phyloP scores from a whole-genome alignment of 768 basidiomycete genomes.

The Rhodosporidiobolus sp. region DNA sequence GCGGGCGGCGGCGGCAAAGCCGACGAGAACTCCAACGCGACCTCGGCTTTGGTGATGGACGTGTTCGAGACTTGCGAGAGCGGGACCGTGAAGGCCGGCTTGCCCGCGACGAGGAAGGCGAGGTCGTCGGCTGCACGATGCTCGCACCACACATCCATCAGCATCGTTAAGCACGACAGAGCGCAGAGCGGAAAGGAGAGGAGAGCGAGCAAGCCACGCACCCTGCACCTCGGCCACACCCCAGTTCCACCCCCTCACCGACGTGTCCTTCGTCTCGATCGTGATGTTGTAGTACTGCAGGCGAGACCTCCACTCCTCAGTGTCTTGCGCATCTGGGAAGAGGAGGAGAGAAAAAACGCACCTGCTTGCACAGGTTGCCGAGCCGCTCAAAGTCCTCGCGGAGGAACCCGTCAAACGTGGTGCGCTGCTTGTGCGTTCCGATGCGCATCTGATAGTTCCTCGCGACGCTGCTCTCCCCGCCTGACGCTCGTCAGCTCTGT shows the following conservation, averaged over 20 bases:
- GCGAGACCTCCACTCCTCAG: no score
- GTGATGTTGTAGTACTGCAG: conserved; percentile 71
- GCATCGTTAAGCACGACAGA: no score
- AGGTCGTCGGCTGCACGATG: conserved; percentile 75
- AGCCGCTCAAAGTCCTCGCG: conserved; percentile 83
- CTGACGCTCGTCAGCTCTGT: neutral
- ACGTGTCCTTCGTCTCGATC: conserved; percentile 78
- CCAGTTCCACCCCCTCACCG: conserved; percentile 98
- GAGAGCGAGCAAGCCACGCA: conserved; percentile 51
- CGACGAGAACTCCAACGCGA: conserved; percentile 83
- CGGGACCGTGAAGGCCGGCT: conserved; percentile 84
- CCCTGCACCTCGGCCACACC: conserved; percentile 92
- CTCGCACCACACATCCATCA: neutral
- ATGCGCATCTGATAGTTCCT: conserved; percentile 85
- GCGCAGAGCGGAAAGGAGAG: conserved; percentile 1
- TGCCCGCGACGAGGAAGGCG: conserved; percentile 82
- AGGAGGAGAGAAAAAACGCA: neutral
- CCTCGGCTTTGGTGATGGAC: conserved; percentile 95
- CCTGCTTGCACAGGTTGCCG: conserved; percentile 67
- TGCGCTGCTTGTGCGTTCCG: conserved; percentile 69
- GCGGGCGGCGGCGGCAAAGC: conserved; percentile 40
- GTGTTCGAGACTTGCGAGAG: conserved; percentile 85
- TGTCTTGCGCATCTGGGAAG: neutral
- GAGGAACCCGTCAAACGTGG: conserved; percentile 89
- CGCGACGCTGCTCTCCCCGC: conserved; percentile 60